Evolutionary conservation across 2,329 filamentous ascomycete species (phyloP), one percentile per base, ranked within the genome.

Genomic region (Pestalotiopsis fici): DNA sequence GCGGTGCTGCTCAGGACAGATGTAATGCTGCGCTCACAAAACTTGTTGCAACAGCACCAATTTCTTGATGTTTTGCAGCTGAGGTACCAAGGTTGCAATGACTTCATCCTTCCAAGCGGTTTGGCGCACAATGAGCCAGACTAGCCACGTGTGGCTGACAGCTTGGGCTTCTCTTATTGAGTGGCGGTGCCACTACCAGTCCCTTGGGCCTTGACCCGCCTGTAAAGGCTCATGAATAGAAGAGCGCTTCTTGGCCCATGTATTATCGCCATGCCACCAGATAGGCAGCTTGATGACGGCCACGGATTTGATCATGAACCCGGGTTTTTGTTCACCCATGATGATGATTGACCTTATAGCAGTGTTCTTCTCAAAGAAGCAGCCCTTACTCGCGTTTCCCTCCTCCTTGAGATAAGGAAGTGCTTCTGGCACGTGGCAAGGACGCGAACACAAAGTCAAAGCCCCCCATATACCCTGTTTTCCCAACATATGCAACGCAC

Each of bases 71-170:
- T 39, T 60, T 27, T 28, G 3, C 59, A n/a, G 23, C 39, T 63
- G 31, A 28, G 31, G 23, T 9, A 27, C 43, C 31, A 6, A 35
- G 21, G 43, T 50, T 50, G 39, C 67, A 66, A 72, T 74, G 72
- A 74, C 69, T 72, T 72, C 71, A 74, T 73, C 70, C 66, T 67
- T 64, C 61, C n/a, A n/a, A n/a, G 31, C 31, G 27, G 27, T 28
- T 28, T 5, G 21, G 23, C 23, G 13, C 59, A 31, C 18, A 57
- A 13, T 50, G 43, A 50, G 43, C 18, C 2, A 50, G 18, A 15
- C 43, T 7, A 50, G 43, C 43, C 43, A 50, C 43, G n/a, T 50
- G 43, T 50, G 43, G 43, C 43, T 35, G 15, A 7, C 15, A 9
- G 15, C 18, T 50, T 23, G 5, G 9, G n/a, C 31, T 7, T 35